Percentiles rank a stretch among this genome's conserved stretches.
These are phyloP conservation scores for Debaryomycetaceae sp. DNA, from an alignment of 1,139 yeast species.

Conservation along the genomic window DNA sequence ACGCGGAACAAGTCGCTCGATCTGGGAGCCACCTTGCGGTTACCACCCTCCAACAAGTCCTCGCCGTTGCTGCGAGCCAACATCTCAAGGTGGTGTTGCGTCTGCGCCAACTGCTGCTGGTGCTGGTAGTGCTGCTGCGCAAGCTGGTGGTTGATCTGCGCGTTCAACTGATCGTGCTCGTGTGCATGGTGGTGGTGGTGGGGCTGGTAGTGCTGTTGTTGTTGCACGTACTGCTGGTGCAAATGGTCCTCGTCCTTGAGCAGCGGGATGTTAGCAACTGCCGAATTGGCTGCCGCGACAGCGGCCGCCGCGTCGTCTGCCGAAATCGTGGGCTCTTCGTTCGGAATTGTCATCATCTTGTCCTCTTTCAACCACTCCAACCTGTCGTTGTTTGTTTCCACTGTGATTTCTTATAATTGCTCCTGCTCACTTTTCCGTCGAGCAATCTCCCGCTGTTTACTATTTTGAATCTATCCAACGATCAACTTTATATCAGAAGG, in stretches of 20 bases:
- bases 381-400: neutral
- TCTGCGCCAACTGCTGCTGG: conserved; percentile 12
- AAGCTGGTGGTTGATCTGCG: conserved; percentile 21
- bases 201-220: conserved; percentile 13
- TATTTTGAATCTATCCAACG: neutral
- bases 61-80: conserved; percentile 31
- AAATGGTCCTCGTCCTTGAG: conserved; percentile 15
- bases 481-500: neutral
- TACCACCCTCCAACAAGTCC: conserved; percentile 26
- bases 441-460: neutral
- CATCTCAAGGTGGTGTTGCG: conserved; percentile 29
- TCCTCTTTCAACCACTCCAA: neutral
- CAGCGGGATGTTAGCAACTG: conserved; percentile 12
- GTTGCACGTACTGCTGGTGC: conserved; percentile 20
- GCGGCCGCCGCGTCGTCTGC: conserved; percentile 28
- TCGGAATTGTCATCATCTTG: conserved; percentile 25
- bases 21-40: conserved; percentile 44
- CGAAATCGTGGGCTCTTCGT: conserved; percentile 22
- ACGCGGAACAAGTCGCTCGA: conserved; percentile 40
- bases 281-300: conserved; percentile 19
- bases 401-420: neutral
- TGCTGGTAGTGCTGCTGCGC: conserved; percentile 15
- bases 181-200: conserved; percentile 14
- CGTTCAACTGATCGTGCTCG: conserved; percentile 18
- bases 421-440: neutral